Evolutionary conservation across 805 yeast genomes (phyloP).

Genomic region (Nakazawaea wickerhamii): DNA sequence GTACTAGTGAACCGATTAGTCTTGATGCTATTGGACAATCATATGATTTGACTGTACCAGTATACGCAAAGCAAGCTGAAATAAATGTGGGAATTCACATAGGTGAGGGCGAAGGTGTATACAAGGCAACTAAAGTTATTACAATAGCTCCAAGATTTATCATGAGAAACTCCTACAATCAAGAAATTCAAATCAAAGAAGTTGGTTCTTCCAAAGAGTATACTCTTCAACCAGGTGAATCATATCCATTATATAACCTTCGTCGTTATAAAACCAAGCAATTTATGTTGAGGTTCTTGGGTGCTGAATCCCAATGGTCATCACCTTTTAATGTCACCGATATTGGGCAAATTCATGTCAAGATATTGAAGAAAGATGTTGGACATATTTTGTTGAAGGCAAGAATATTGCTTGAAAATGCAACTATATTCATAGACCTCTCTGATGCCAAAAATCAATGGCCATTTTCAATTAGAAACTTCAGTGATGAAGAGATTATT

Average conservation of each 20-base stretch:
- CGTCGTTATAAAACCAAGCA: constrained; percentile 54
- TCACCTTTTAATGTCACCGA: constrained; percentile 83
- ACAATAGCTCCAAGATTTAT: constrained; percentile 81
- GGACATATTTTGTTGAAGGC: constrained; percentile 70
- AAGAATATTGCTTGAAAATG: constrained; percentile 71
- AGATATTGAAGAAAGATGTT: constrained; percentile 55
- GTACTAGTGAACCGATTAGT: constrained; percentile 68
- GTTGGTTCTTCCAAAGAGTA: constrained; percentile 55
- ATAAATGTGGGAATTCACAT: constrained; percentile 71
- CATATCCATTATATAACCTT: constrained; percentile 60
- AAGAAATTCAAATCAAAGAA: constrained; percentile 56
- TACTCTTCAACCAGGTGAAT: constrained; percentile 39
- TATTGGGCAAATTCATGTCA: constrained; percentile 74
- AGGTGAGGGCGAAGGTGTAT: constrained; percentile 82
- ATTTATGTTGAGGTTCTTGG: constrained; percentile 52
- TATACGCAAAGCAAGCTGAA: constrained; percentile 49
- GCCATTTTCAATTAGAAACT: constrained; percentile 92
- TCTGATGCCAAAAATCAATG: constrained; percentile 70
- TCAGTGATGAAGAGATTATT: constrained; percentile 79
- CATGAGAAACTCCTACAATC: constrained; percentile 54
- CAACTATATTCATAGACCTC: constrained; percentile 73
- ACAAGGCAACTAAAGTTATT: constrained; percentile 69
- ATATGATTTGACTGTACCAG: constrained; percentile 43
- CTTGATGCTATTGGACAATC: constrained; percentile 89
- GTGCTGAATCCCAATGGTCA: constrained; percentile 65